Conservation (phyloP, 805 yeast species). For the Komagataella ulmi region DNA sequence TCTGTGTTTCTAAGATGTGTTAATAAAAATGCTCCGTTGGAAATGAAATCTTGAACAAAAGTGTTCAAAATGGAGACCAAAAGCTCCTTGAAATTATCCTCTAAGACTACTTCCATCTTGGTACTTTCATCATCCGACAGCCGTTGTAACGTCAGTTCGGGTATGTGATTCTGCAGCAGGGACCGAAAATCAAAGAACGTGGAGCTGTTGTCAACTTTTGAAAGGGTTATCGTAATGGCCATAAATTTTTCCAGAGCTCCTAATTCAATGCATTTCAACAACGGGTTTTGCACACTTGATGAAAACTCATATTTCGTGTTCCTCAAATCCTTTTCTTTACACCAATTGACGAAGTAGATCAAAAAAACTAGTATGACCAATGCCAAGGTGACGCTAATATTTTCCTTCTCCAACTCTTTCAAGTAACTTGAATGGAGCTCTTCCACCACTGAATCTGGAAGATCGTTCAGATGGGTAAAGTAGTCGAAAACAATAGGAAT, state of each 20-base stretch:
- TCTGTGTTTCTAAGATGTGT: conserved; percentile 61
- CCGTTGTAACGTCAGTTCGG: conserved; percentile 38
- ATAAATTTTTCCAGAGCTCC: conserved; percentile 66
- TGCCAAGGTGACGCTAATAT: conserved; percentile 35
- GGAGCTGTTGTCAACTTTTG: conserved; percentile 16
- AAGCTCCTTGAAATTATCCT: conserved; percentile 17
- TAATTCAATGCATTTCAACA: conserved; percentile 40
- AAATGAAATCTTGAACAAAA: conserved; percentile 42
- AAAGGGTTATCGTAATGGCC: conserved; percentile 40
- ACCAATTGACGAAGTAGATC: conserved; percentile 53
- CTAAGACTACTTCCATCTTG: conserved; percentile 8
- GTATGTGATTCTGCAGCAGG: conserved; percentile 52
- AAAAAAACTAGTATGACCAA: conserved; percentile 36
- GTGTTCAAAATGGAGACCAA: conserved; percentile 30
- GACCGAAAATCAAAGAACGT: conserved; percentile 54
- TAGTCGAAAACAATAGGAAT: conserved; percentile 44
- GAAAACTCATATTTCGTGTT: conserved; percentile 37
- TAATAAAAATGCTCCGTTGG: conserved; percentile 51
- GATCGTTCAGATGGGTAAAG: conserved; percentile 22
- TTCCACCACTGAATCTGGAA: conserved; percentile 23
- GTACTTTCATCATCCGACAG: conserved; percentile 30
- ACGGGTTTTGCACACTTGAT: conserved; percentile 41
- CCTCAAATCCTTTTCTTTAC: conserved; percentile 34
- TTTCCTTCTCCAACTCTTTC: conserved; percentile 22
- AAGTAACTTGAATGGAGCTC: conserved; percentile 22